These are phyloP conservation scores for Inga laurina DNA, from an alignment of 306 rosid species.

Conservation along the genomic window DNA sequence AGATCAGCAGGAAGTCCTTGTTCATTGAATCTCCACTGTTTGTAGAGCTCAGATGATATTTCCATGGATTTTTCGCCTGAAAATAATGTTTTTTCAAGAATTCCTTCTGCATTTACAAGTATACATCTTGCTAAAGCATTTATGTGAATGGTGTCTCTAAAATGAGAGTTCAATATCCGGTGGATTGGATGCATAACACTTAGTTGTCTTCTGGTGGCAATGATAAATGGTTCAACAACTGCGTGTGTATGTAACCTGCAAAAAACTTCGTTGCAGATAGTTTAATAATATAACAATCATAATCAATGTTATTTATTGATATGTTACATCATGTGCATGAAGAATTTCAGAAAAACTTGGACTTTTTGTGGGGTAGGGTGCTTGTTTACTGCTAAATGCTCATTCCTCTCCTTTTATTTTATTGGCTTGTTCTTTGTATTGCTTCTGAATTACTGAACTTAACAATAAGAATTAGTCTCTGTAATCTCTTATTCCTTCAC, in stretches of 20 bases:
- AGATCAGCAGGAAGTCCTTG: constrained; percentile 84
- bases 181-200: constrained; percentile 81
- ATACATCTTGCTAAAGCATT: constrained; percentile 58
- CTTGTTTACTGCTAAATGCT: not conserved
- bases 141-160: constrained; percentile 71
- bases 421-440: not conserved
- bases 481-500: not conserved
- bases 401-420: not conserved
- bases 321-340: no score
- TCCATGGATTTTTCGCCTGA: constrained; percentile 71
- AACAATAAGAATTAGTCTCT: not conserved
- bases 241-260: constrained; percentile 76
- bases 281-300: not conserved
- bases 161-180: constrained; percentile 65
- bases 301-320: not conserved
- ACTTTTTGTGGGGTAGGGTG: not conserved
- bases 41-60: constrained; percentile 61
- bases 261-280: constrained; percentile 8
- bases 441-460: not conserved
- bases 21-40: constrained; percentile 68
- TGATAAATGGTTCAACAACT: constrained; percentile 78
- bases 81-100: constrained; percentile 57
- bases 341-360: not conserved
- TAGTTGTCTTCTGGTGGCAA: constrained; percentile 75
- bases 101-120: constrained; percentile 62